Conservation (phyloP, 2,329 filamentous ascomycete genomes). For the Calonectria pteridis region DNA sequence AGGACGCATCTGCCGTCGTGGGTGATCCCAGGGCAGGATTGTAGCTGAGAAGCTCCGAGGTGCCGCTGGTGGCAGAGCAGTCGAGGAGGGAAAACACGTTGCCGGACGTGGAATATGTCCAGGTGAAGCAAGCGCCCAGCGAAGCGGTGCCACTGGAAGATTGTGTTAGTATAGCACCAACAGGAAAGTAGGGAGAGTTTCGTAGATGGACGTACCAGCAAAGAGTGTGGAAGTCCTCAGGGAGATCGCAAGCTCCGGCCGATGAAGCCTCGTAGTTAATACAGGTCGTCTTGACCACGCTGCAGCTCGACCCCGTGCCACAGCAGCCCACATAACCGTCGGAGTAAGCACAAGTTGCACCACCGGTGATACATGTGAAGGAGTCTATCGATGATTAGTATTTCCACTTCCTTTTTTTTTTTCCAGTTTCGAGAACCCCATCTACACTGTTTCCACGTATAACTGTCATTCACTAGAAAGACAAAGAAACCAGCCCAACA, state of each 20-base stretch:
- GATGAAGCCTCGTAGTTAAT: conserved; percentile 46
- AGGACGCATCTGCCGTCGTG: conserved; percentile 12
- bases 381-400: conserved; percentile 35
- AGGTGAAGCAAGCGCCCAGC: conserved; percentile 46
- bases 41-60: conserved; percentile 46
- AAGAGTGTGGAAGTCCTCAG: conserved; percentile 49
- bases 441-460: background rate
- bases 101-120: conserved; percentile 41
- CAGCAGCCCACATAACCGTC: conserved; percentile 50
- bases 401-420: background rate
- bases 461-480: background rate
- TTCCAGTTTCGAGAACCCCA: background rate
- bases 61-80: conserved; percentile 43
- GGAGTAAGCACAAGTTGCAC: conserved; percentile 44
- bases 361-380: conserved; percentile 45
- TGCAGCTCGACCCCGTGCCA: conserved; percentile 44
- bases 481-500: too few species aligned
- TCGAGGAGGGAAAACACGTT: conserved; percentile 43
- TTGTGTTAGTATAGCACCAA: conserved; percentile 14
- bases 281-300: conserved; percentile 48
- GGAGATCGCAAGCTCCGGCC: conserved; percentile 41
- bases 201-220: conserved; percentile 48
- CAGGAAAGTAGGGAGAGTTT: background rate
- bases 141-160: conserved; percentile 29
- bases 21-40: conserved; percentile 42